These are phyloP conservation scores for Penicillium sp. DNA, from an alignment of 2,329 filamentous ascomycete genomes.

Conservation along the genomic window DNA sequence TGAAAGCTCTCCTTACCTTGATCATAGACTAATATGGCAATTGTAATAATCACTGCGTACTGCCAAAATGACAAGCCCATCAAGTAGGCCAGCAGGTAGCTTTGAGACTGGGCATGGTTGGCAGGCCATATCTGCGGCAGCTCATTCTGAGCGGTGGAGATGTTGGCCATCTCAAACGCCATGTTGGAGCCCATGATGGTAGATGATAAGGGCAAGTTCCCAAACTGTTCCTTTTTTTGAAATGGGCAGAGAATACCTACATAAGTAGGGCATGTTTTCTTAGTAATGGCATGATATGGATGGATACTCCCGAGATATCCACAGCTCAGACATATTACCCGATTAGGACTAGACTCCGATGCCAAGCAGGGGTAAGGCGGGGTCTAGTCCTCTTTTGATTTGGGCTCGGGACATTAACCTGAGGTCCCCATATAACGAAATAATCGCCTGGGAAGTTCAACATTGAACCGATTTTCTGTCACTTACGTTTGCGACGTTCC, in stretches of 20 bases:
- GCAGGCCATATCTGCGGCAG: conserved; percentile 9
- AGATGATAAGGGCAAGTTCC: not conserved
- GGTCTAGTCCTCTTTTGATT: conserved; percentile 27
- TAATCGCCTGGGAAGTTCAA: not conserved
- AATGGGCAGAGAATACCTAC: not conserved
- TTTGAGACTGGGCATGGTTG: not conserved
- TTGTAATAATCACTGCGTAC: conserved; percentile 55
- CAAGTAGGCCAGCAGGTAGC: not conserved
- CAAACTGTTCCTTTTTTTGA: not conserved
- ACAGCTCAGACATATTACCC: conserved; percentile 4
- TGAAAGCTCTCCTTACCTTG: conserved; percentile 61
- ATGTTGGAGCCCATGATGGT: conserved; percentile 3
- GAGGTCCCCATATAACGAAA: conserved; percentile 2
- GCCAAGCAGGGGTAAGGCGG: conserved; percentile 12
- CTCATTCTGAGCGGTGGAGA: conserved; percentile 11
- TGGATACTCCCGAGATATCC: not conserved
- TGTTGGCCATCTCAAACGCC: conserved; percentile 12
- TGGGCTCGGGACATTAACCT: not conserved
- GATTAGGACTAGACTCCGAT: conserved; percentile 29
- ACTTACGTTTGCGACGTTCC: not conserved
- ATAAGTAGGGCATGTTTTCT: not conserved
- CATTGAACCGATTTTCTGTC: not conserved
- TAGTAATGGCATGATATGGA: conserved; percentile 1
- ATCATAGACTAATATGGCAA: conserved; percentile 72
- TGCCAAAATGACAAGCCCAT: conserved; percentile 44